Percentiles rank a stretch among this genome's conserved stretches.
These are phyloP conservation scores for Fusarium algeriense DNA, from an alignment of 2,329 filamentous ascomycete species.

Conservation along the genomic window DNA sequence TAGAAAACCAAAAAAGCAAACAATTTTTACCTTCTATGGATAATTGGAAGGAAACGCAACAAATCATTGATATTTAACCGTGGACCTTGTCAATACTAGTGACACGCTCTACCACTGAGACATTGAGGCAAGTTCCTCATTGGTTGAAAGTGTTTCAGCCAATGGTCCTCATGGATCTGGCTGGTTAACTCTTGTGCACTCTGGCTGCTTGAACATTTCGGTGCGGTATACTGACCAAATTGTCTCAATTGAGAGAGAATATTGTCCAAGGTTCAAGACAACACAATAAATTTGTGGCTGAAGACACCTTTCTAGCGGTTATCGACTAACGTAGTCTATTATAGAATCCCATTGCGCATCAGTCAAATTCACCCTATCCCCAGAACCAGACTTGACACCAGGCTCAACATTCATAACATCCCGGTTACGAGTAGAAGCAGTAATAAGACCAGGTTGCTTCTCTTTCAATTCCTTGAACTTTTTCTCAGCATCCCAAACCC, in stretches of 20 bases:
- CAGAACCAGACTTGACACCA: slow-evolving; percentile 9
- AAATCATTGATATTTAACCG: neutral
- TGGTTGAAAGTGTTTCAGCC: rapidly evolving
- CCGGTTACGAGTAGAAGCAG: slow-evolving; percentile 1
- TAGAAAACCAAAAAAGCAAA: no score
- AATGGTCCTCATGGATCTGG: rapidly evolving
- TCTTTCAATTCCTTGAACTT: slow-evolving; percentile 72
- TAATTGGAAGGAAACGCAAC: neutral
- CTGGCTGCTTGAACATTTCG: neutral
- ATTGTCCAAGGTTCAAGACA: no score
- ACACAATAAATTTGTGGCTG: no score
- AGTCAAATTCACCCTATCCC: slow-evolving; percentile 20
- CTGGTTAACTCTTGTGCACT: neutral
- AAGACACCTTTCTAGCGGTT: no score
- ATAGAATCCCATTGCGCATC: neutral
- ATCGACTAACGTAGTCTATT: rapidly evolving
- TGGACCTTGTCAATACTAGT: slow-evolving; percentile 2
- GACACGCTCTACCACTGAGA: slow-evolving; percentile 5
- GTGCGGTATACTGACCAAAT: neutral
- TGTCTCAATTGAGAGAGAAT: neutral
- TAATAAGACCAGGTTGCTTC: slow-evolving; percentile 63
- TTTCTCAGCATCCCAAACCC: slow-evolving; percentile 78
- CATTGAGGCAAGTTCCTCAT: neutral
- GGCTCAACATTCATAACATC: slow-evolving; percentile 25
- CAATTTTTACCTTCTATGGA: neutral